A percentile compares a stretch with the other conserved stretches of the same genome.
phyloP scores from a whole-genome alignment of 2,329 filamentous ascomycete genomes.

The Myrmaecium sp. region DNA sequence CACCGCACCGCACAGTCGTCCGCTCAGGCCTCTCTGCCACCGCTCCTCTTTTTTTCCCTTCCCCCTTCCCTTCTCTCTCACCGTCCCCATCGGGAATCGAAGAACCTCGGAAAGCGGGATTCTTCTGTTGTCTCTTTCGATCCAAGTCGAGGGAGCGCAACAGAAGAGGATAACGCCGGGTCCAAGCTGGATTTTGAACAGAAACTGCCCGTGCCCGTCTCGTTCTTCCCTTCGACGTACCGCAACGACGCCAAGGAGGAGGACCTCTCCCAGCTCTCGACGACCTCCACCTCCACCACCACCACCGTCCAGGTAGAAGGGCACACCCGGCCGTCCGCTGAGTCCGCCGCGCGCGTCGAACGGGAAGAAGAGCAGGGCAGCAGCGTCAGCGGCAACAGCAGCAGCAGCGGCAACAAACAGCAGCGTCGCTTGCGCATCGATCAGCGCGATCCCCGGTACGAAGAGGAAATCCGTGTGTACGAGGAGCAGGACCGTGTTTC shows the following conservation, averaged over 20 bases:
- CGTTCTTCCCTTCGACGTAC: constrained; percentile 99
- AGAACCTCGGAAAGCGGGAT: too few relatives aligned
- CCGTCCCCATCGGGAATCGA: too few relatives aligned
- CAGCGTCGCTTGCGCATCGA: constrained; percentile 29
- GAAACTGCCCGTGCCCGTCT: constrained; percentile 97
- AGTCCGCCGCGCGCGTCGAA: constrained; percentile 68
- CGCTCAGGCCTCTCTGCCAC: too few relatives aligned
- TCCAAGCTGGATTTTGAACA: constrained; percentile 99
- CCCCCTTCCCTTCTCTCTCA: too few relatives aligned
- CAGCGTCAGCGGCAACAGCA: constrained; percentile 26
- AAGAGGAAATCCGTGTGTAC: constrained; percentile 77
- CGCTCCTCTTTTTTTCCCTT: too few relatives aligned
- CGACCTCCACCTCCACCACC: constrained; percentile 38
- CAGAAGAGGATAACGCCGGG: too few relatives aligned
- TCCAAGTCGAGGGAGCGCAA: too few relatives aligned
- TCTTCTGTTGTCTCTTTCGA: too few relatives aligned
- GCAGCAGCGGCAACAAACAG: constrained; percentile 27
- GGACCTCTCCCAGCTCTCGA: too few relatives aligned
- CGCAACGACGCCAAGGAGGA: constrained; percentile 55
- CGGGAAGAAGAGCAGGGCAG: constrained; percentile 77
- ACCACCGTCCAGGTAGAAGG: constrained; percentile 73
- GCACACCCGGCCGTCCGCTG: constrained; percentile 64
- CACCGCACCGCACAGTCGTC: too few relatives aligned
- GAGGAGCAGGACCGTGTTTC: constrained; percentile 64
- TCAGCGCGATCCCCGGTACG: constrained; percentile 43